Evolutionary conservation across 1,284 basidiomycete species (phyloP).

Genomic region (Leccinum fallax): DNA sequence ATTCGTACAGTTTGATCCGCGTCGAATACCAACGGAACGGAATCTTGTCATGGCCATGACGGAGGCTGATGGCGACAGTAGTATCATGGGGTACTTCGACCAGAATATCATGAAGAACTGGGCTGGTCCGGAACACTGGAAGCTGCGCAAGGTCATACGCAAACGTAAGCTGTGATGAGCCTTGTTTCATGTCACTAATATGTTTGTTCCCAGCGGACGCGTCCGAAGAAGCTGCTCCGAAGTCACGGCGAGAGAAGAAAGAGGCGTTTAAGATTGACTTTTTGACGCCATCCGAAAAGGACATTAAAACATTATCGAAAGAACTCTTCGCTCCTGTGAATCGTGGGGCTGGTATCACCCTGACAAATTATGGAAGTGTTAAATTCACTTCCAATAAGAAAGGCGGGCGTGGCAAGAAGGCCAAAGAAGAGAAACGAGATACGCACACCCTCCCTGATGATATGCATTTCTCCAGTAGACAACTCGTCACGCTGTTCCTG

Average conservation of each 20-base stretch:
- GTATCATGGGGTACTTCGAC: conserved; percentile 95
- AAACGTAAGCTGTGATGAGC: conserved; percentile 54
- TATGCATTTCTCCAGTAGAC: conserved; percentile 93
- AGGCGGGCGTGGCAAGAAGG: conserved; percentile 46
- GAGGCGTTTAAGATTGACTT: conserved; percentile 92
- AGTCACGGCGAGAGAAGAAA: conserved; percentile 76
- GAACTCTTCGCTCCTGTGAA: conserved; percentile 82
- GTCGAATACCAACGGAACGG: conserved; percentile 66
- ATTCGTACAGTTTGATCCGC: conserved; percentile 80
- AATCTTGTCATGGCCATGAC: conserved; percentile 87
- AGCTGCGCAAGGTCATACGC: conserved; percentile 75
- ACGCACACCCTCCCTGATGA: conserved; percentile 92
- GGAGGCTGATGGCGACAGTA: conserved; percentile 59
- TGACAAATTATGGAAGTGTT: conserved; percentile 49
- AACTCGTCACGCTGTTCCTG: conserved; percentile 89
- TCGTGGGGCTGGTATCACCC: conserved; percentile 64
- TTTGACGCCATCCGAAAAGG: conserved; percentile 59
- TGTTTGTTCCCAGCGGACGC: conserved; percentile 47
- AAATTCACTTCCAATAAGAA: conserved; percentile 52
- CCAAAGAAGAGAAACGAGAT: conserved; percentile 63
- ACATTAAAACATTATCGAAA: conserved; percentile 73
- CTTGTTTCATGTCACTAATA: conserved; percentile 6
- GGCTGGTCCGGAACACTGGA: conserved; percentile 99
- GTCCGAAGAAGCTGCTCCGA: conserved; percentile 49
- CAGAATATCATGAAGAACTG: conserved; percentile 89